Percentiles rank a stretch among this genome's conserved stretches.
phyloP scores from a whole-genome alignment of 768 basidiomycete genomes.

The Coprinellus micaceus region DNA sequence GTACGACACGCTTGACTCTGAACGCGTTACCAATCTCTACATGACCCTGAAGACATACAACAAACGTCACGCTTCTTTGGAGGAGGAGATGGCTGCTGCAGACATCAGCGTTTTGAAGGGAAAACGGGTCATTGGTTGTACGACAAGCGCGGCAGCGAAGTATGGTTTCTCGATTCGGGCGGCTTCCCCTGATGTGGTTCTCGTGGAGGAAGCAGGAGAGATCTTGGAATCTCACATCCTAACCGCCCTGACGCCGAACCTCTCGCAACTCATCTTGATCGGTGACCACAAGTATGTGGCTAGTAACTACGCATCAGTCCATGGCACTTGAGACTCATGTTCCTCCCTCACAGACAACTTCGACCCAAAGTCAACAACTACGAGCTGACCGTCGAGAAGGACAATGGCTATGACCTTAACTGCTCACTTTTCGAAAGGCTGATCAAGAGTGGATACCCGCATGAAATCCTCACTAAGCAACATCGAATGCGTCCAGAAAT shows the following conservation, averaged over 20 bases:
- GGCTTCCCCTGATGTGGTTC: conserved; percentile 46
- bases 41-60: conserved; percentile 37
- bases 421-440: conserved; percentile 67
- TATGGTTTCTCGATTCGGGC: conserved; percentile 45
- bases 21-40: conserved; percentile 32
- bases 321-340: background rate
- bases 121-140: conserved; percentile 63
- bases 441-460: conserved; percentile 59
- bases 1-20: conserved; percentile 31
- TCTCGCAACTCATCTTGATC: conserved; percentile 58
- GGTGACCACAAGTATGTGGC: conserved; percentile 65
- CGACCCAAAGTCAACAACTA: conserved; percentile 73
- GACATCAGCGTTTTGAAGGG: conserved; percentile 31
- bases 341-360: conserved; percentile 46
- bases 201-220: conserved; percentile 74
- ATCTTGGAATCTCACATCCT: conserved; percentile 66
- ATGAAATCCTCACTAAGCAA: conserved; percentile 50
- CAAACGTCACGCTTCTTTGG: conserved; percentile 30
- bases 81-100: conserved; percentile 32
- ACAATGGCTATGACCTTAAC: conserved; percentile 64
- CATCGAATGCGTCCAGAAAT: conserved; percentile 79
- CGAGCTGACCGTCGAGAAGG: conserved; percentile 61
- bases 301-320: background rate
- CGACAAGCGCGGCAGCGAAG: conserved; percentile 68
- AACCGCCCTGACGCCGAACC: conserved; percentile 46